These are phyloP conservation scores for Antitrichia curtipendula DNA, from an alignment of 225 moss, liverwort and hornwort species.

Conservation along the genomic window DNA sequence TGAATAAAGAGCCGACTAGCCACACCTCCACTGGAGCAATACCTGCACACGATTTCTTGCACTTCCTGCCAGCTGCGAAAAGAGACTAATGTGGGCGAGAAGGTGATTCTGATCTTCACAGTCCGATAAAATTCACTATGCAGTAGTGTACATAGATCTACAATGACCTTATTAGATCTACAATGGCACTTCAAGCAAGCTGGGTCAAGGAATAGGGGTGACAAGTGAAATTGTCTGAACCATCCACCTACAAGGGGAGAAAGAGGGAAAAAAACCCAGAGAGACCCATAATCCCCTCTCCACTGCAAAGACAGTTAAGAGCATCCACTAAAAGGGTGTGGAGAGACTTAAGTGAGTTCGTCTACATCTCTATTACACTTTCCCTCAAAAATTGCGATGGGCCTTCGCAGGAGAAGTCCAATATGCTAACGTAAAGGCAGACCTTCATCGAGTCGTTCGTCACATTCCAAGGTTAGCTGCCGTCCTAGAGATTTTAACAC, in stretches of 20 bases:
- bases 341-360: background rate
- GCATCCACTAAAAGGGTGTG: background rate
- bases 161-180: background rate
- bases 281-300: background rate
- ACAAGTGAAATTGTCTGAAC: background rate
- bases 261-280: too few species aligned
- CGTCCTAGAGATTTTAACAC: background rate
- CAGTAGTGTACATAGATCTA: conserved; percentile 2
- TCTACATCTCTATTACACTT: conserved; percentile 3
- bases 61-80: background rate
- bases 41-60: background rate
- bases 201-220: background rate
- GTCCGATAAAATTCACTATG: background rate
- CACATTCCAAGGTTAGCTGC: background rate
- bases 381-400: conserved; percentile 17
- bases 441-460: background rate
- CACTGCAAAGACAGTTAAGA: background rate
- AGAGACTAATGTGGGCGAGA: background rate
- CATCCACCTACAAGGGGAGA: background rate
- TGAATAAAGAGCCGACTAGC: background rate
- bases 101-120: background rate
- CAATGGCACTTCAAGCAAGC: background rate
- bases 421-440: background rate
- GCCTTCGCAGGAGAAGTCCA: background rate
- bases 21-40: background rate